Percentiles rank a stretch among this genome's conserved stretches.
Conservation (phyloP, 1,284 basidiomycete species). For the Earliella scabrosa region DNA sequence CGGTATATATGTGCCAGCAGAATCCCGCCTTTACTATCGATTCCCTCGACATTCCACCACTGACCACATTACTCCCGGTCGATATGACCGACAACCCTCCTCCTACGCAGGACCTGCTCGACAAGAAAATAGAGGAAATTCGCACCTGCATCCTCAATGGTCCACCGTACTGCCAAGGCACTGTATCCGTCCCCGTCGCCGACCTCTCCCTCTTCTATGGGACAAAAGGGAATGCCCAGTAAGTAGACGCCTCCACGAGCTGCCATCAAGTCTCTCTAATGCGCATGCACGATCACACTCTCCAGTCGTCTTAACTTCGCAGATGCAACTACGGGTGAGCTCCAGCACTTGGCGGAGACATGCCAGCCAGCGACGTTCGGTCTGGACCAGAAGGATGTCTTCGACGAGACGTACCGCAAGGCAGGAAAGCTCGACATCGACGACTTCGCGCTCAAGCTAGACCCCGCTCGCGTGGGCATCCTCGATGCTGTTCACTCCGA, state of each 20-base stretch:
- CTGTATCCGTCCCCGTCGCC: neutral
- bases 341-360: slow-evolving; percentile 19
- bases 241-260: neutral
- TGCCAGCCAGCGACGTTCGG: slow-evolving; percentile 32
- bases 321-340: slow-evolving; percentile 8
- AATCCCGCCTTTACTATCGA: too few species aligned
- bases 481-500: slow-evolving; percentile 26
- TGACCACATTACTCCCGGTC: too few species aligned
- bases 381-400: slow-evolving; percentile 21
- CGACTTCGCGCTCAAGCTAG: slow-evolving; percentile 33
- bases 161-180: slow-evolving; percentile 22
- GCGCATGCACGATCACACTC: neutral
- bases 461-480: slow-evolving; percentile 28
- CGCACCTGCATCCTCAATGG: neutral
- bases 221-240: slow-evolving; percentile 10
- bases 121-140: neutral
- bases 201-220: slow-evolving; percentile 24
- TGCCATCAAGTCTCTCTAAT: too few species aligned
- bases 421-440: slow-evolving; percentile 30
- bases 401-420: slow-evolving; percentile 32
- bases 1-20: too few species aligned
- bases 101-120: neutral
- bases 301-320: slow-evolving; percentile 11
- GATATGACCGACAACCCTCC: too few species aligned
- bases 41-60: too few species aligned